Conservation (phyloP, 2,329 filamentous ascomycete genomes). For the Alternaria triticina region DNA sequence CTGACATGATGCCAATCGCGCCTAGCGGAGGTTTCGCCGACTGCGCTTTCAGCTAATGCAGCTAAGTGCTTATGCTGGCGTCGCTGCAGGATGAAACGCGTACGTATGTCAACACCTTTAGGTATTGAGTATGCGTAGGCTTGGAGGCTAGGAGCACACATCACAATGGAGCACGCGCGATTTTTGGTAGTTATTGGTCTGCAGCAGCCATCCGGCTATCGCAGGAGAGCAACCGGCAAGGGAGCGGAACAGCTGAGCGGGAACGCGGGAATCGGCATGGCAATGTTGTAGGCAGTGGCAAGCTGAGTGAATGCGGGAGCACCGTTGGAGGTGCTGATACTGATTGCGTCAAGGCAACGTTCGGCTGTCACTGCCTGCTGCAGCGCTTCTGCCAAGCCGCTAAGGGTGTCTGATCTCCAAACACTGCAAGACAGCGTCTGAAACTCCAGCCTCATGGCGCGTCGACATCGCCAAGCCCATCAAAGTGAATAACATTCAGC, state of each 20-base stretch:
- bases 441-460: background rate
- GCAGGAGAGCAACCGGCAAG: accelerated
- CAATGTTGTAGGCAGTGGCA: background rate
- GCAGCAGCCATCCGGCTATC: background rate
- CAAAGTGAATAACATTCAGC: background rate
- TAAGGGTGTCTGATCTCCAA: background rate
- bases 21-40: background rate
- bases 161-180: background rate
- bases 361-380: background rate
- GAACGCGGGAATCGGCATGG: background rate
- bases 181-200: background rate
- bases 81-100: background rate
- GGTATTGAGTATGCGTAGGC: background rate
- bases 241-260: background rate
- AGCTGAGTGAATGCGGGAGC: background rate
- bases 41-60: background rate
- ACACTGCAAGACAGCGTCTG: background rate
- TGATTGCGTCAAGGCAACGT: background rate
- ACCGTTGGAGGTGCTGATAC: background rate
- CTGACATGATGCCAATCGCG: background rate
- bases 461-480: background rate
- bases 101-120: background rate
- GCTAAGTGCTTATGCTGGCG: background rate
- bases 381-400: background rate
- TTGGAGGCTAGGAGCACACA: background rate